Evolutionary conservation across 768 basidiomycete genomes (phyloP).

Genomic region (Boletus insuetus): DNA sequence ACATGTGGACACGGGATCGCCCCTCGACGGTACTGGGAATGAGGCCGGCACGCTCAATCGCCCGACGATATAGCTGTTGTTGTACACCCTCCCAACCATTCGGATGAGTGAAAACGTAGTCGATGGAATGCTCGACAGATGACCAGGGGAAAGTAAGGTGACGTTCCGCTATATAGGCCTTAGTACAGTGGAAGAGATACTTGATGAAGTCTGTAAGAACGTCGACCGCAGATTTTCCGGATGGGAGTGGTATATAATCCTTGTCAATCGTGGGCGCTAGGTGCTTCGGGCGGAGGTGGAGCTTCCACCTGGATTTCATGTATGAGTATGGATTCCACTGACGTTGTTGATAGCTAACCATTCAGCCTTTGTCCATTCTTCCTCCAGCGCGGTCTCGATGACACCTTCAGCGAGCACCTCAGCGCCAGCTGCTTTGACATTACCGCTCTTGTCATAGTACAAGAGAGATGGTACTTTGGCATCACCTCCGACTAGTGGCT

Average conservation of each 20-base stretch:
- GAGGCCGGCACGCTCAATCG: constrained; percentile 18
- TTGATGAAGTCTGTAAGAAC: neutral
- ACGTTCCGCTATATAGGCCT: neutral
- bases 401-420: neutral
- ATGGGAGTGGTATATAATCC: neutral
- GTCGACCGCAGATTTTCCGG: neutral
- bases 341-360: neutral
- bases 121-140: constrained; percentile 5
- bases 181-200: neutral
- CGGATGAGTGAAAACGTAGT: constrained; percentile 22
- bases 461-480: neutral
- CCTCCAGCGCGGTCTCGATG: neutral
- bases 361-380: neutral
- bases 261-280: neutral
- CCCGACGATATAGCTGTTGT: constrained; percentile 19
- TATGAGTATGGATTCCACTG: too few species aligned
- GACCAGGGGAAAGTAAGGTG: neutral
- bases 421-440: neutral
- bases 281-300: neutral
- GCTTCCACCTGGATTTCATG: neutral
- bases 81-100: constrained; percentile 11
- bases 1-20: constrained; percentile 9
- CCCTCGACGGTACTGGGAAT: constrained; percentile 13
- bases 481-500: neutral
- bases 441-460: neutral